Base-by-base conservation (phyloP, 2,329 filamentous ascomycete genomes). In the Nemania sp. region DNA sequence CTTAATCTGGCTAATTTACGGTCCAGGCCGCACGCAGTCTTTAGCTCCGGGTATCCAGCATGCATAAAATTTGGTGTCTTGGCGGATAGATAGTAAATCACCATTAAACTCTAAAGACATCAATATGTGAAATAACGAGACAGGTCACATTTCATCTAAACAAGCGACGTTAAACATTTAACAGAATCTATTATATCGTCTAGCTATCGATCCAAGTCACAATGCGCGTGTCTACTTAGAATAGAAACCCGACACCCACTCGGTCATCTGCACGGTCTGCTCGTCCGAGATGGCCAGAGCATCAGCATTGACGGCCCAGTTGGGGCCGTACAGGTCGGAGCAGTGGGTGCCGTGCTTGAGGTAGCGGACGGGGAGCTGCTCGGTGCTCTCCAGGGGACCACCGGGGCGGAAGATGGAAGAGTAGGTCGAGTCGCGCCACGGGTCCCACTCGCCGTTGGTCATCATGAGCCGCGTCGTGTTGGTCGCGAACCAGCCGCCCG, bases 231-330 rank as follows among this genome's bases (percentile, higher is more conserved):
- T 11, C 29, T 54, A 54, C 74, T 79, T 77, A 5, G 69, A 70
- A 61, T 82, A 82, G 59, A 78, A 89, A 75, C 89, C 85, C 0
- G 76, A 79, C 2, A 89, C 84, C 87, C 87, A 89, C 24, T 73
- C 75, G 70, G 81, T 83, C 70, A 90, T 83, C 75, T 87, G 82
- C 13, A 77, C 79, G 3, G 88, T 79, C 74, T 86, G 82, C 27
- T 81, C 80, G 71, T 88, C 80, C 45, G 87, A 83, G 1, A 89
- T 81, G 47, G 78, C 77, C 74, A 84, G 80, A 1, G 84, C 82
- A 0, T 82, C 86, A 0, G 77, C 80, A 73, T 90, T 89, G 20
- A 78, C 83, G 1, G 64, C 75, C 57, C 83, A 87, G 77, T 89
- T 89, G 26, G 72, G 73, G 0, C 73, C 77, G 32, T 80, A 79